Percentiles rank a stretch among this genome's conserved stretches.
phyloP scores from a whole-genome alignment of 2,329 filamentous ascomycete species.

The Colletotrichum abscissum region DNA sequence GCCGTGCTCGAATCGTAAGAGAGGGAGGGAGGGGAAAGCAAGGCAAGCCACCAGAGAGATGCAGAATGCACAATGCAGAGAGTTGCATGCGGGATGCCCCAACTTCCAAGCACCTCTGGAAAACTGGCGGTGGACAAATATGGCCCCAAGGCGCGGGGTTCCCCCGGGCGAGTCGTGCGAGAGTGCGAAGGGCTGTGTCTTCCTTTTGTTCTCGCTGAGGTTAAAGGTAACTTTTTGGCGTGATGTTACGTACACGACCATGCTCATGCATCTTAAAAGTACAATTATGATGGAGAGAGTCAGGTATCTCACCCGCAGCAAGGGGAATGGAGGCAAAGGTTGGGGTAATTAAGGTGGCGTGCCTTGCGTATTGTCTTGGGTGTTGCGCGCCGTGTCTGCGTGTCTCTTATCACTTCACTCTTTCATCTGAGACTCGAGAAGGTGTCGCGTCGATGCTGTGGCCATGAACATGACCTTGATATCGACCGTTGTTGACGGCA shows the following conservation, averaged over 20 bases:
- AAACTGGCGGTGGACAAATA: slow-evolving; percentile 11
- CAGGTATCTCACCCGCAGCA: background rate
- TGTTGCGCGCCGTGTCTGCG: background rate
- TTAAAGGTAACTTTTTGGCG: background rate
- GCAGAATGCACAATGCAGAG: slow-evolving; percentile 18
- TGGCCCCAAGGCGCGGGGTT: slow-evolving; percentile 3
- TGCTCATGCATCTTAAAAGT: background rate
- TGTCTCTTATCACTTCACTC: background rate
- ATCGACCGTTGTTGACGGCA: background rate
- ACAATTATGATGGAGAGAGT: background rate
- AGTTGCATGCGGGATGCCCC: slow-evolving; percentile 13
- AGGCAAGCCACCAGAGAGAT: slow-evolving; percentile 2
- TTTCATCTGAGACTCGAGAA: background rate
- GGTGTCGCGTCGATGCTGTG: background rate
- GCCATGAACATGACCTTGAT: background rate
- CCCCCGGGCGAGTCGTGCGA: slow-evolving; percentile 7
- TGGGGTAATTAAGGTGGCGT: slow-evolving; percentile 28
- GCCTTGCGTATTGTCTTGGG: slow-evolving; percentile 11
- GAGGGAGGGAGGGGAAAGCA: background rate
- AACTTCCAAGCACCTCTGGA: background rate
- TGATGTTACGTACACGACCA: background rate
- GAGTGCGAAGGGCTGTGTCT: slow-evolving; percentile 7
- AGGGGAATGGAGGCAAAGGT: slow-evolving; percentile 22
- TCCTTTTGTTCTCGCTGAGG: slow-evolving; percentile 8
- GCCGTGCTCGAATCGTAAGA: background rate